Conservation (phyloP, 2,329 filamentous ascomycete genomes). For the Penicillium paneum region DNA sequence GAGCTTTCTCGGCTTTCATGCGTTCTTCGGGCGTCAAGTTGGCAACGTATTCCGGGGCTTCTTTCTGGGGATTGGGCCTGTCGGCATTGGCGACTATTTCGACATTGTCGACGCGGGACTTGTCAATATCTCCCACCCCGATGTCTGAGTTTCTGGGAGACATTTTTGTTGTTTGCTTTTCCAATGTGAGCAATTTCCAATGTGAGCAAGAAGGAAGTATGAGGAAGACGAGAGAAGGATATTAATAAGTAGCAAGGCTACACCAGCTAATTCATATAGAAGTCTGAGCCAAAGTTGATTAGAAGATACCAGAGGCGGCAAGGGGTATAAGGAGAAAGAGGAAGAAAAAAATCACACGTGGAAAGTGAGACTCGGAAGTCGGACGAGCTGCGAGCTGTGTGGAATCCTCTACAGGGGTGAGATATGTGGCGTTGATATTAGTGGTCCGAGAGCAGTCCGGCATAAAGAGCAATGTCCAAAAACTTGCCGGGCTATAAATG, state of each 20-base stretch:
- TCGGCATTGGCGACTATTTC: constrained; percentile 26
- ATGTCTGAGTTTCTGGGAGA: constrained; percentile 14
- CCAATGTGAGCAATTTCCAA: too few species aligned
- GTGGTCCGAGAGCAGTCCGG: neutral
- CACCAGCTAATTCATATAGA: neutral
- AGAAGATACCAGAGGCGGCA: constrained; percentile 2
- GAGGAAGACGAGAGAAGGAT: neutral
- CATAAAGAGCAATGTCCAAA: neutral
- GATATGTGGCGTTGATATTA: neutral
- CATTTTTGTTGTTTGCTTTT: constrained; percentile 7
- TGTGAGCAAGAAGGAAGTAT: neutral
- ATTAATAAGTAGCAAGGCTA: neutral
- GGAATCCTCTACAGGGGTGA: neutral
- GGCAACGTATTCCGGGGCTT: constrained; percentile 34
- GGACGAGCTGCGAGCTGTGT: neutral
- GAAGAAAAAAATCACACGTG: constrained; percentile 5
- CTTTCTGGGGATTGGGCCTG: constrained; percentile 26
- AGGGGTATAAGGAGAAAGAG: constrained; percentile 5
- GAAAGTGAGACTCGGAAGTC: neutral
- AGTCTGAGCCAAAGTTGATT: neutral
- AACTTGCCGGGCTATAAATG: too few species aligned
- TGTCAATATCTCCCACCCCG: constrained; percentile 22
- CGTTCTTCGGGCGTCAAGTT: constrained; percentile 54
- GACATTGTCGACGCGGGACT: constrained; percentile 24
- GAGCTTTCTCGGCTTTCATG: constrained; percentile 51